phyloP scores from a whole-genome alignment of 1,284 basidiomycete genomes.

The Paramarasmius palmivorus region DNA sequence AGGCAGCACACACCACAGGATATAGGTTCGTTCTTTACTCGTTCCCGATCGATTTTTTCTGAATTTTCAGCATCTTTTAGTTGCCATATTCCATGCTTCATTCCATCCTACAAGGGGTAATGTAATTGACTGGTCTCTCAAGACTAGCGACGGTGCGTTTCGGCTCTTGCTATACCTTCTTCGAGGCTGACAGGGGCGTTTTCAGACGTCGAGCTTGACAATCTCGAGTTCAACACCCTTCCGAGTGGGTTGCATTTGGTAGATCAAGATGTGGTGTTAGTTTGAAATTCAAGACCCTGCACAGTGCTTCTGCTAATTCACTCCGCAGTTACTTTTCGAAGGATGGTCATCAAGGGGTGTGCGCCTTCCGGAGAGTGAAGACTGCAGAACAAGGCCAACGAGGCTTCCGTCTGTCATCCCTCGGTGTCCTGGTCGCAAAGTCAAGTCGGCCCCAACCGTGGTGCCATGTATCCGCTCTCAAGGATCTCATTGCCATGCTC shows the following conservation, averaged over 20 bases:
- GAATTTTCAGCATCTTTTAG: slow-evolving; percentile 34
- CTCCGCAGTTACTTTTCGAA: slow-evolving; percentile 68
- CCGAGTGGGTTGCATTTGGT: slow-evolving; percentile 81
- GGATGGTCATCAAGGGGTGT: slow-evolving; percentile 66
- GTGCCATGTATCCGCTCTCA: slow-evolving; percentile 64
- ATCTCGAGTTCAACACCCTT: slow-evolving; percentile 75
- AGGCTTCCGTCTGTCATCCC: slow-evolving; percentile 74
- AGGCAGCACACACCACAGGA: slow-evolving; percentile 33
- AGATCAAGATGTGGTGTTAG: slow-evolving; percentile 75
- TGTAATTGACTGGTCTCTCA: slow-evolving; percentile 72
- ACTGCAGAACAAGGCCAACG: slow-evolving; percentile 72
- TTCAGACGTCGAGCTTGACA: slow-evolving; percentile 63
- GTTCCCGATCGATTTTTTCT: neutral
- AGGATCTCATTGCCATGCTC: slow-evolving; percentile 55
- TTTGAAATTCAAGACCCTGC: slow-evolving; percentile 10
- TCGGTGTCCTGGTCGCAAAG: slow-evolving; percentile 71
- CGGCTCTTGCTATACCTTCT: neutral
- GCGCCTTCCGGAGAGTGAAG: slow-evolving; percentile 64
- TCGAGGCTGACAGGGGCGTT: slow-evolving; percentile 2
- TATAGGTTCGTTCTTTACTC: neutral
- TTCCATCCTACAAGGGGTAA: slow-evolving; percentile 82
- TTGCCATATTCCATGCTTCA: slow-evolving; percentile 79
- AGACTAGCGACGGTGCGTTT: slow-evolving; percentile 59
- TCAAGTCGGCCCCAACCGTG: slow-evolving; percentile 68
- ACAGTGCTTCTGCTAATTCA: slow-evolving; percentile 9